Evolutionary conservation across 2,329 filamentous ascomycete species (phyloP), one percentile per base, ranked within the genome.

Genomic region (Colletotrichum scovillei): DNA sequence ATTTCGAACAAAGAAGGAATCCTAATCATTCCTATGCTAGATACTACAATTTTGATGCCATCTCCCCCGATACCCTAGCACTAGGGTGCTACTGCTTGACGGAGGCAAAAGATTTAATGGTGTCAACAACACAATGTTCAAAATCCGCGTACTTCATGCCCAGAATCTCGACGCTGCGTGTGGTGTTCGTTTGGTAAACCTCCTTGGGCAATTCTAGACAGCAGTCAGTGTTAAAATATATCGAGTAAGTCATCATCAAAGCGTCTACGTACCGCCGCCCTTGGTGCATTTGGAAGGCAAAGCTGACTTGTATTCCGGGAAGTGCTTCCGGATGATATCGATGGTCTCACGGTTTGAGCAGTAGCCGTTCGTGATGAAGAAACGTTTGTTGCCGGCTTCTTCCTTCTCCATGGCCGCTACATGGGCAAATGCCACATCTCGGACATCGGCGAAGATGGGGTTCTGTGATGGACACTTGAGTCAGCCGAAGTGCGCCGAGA

Each of bases 301-400:
- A 9, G 19, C 42, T n/a, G 42, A 49, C 19, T 49, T 49, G 19
- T 49, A 22, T 22, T 49, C 42, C 19, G 42, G 42, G 42, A 49
- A 49, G 19, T 4, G 42, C 19, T 49, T 49, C 7, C 19, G 42
- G 19, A 49, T 49, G 49, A 74, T 64, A 38, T 77, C 75, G 8
- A 74, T 72, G 19, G 75, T 74, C 14, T 69, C 49, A 67, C 76
- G 76, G 24, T 60, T 63, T 24, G 74, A 71, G 52, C 77, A 16
- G 28, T 75, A 72, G 4, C 75, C 77, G 2, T 46, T 74, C 2
- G 66, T 58, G 8, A 75, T 22, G 24, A 80, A 55, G 74, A 76
- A 80, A 11, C 78, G 65, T 67, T 75, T 74, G 30, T 76, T 77
- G 8, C 77, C 78, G 0, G 78, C 78, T 35, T 75, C 74, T 4